Evolutionary conservation across 1,284 basidiomycete species (phyloP).

Genomic region (Malassezia nana): DNA sequence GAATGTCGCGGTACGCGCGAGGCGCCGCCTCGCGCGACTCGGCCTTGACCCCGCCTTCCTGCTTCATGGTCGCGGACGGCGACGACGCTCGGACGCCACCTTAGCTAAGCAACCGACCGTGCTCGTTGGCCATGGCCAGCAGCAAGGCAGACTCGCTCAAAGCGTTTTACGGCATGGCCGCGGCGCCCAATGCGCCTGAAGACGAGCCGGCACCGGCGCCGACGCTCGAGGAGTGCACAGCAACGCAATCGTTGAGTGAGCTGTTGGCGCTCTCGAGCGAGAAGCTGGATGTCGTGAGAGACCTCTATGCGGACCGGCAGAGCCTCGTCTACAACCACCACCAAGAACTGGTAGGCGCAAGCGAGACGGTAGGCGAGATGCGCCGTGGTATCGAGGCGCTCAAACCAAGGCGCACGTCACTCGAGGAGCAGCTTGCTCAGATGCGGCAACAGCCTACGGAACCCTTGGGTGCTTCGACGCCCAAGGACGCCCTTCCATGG

Average conservation of each 20-base stretch:
- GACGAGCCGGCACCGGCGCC: not conserved
- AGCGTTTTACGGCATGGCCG: not conserved
- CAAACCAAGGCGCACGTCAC: not conserved
- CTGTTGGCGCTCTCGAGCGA: conserved; percentile 27
- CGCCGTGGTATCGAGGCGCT: conserved; percentile 26
- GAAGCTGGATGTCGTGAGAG: conserved; percentile 57
- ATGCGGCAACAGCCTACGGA: not conserved
- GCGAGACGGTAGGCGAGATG: conserved; percentile 76
- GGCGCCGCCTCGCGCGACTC: conserved; percentile 19
- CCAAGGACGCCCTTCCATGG: conserved; percentile 24
- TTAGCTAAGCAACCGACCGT: not conserved
- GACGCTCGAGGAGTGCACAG: conserved; percentile 21
- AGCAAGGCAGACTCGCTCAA: conserved; percentile 5
- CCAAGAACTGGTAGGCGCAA: conserved; percentile 81
- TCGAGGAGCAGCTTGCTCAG: not conserved
- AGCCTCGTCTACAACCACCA: conserved; percentile 88
- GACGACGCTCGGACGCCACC: not conserved
- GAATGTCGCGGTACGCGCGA: conserved; percentile 42
- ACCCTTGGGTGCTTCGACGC: not conserved
- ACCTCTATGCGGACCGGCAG: conserved; percentile 76
- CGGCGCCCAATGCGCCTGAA: not conserved
- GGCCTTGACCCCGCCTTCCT: conserved; percentile 9
- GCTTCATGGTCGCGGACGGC: conserved; percentile 10
- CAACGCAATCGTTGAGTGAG: conserved; percentile 21
- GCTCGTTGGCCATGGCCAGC: not conserved